Percentiles rank a stretch among this genome's conserved stretches.
Conservation (phyloP, 805 yeast species). For the Lipomyces lipofer region DNA sequence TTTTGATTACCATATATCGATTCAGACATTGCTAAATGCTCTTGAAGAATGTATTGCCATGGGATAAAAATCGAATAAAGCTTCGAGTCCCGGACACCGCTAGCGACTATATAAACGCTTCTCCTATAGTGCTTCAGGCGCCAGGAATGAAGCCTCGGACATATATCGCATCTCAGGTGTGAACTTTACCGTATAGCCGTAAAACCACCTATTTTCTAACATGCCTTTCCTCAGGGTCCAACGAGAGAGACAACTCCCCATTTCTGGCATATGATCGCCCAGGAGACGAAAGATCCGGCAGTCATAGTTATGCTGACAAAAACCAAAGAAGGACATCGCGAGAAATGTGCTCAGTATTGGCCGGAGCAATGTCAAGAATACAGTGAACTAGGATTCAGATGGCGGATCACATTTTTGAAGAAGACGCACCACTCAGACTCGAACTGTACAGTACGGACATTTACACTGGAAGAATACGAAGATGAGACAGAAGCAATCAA, state of each 20-base stretch:
- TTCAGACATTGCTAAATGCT: neutral
- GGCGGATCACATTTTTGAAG: constrained; percentile 2
- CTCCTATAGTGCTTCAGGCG: constrained; percentile 55
- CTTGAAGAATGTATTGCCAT: constrained; percentile 59
- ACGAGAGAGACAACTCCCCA: constrained; percentile 69
- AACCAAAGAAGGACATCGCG: constrained; percentile 68
- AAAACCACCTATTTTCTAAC: neutral
- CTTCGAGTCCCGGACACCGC: constrained; percentile 38
- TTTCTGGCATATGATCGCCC: constrained; percentile 77
- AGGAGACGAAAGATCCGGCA: constrained; percentile 63
- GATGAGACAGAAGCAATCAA: neutral
- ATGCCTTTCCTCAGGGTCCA: constrained; percentile 94
- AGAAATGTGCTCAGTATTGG: constrained; percentile 87
- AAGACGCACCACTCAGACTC: constrained; percentile 15
- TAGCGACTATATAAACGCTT: constrained; percentile 82
- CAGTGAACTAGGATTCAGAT: constrained; percentile 4
- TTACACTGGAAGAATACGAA: constrained; percentile 25
- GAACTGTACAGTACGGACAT: constrained; percentile 24
- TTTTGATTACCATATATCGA: neutral
- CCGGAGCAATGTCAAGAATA: constrained; percentile 37
- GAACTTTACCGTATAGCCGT: neutral
- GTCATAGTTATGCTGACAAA: constrained; percentile 77
- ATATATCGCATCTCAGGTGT: constrained; percentile 45
- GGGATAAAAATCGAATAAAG: constrained; percentile 70
- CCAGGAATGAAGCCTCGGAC: constrained; percentile 30